Evolutionary conservation across 1,139 yeast species (phyloP), one percentile per base, ranked within the genome.

Genomic region (Sugiyamaella sp.): DNA sequence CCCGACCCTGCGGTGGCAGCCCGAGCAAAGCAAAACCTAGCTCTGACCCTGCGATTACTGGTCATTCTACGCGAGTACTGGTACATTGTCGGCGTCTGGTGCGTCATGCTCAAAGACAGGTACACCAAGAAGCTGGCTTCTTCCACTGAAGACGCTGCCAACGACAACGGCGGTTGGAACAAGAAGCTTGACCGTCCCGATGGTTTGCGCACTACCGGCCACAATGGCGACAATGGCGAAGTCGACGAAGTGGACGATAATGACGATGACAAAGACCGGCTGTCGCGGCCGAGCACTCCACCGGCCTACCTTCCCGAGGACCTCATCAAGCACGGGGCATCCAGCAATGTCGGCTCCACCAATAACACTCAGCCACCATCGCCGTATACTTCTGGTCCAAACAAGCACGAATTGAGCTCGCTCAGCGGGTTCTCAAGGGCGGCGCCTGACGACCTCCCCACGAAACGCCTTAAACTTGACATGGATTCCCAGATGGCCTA

Each of bases 81-180:
- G 70, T 65, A 65, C 48, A 66, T 67, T 38, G 72, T 70, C 1
- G 71, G 71, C 1, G 66, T 68, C 5, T 71, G 74, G 74, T 70
- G 74, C 54, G 63, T 69, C 32, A 64, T 66, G 35, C 63, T 71
- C 20, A 69, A 70, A 49, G 70, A 69, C 22, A 61, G 72, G 19
- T 71, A 71, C 42, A 43, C 46, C 37, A 27, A 44, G 33, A 48
- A 45, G 27, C 17, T 22, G 5, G 35, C 46, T 10, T 16, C 33
- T 27, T 32, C 33, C 27, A 27, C 27, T 10, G 35, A 29, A 29
- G 35, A 12, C 4, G 35, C 35, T 29, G 35, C 35, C 14, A 12
- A 5, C 35, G 35, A 4, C 42, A 38, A 38, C 14, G 12, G 3
- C 22, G 19, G 24, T 8, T 19, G 35, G 46, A 29, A 38, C 21